phyloP scores from a whole-genome alignment of 2,329 filamentous ascomycete genomes.

The Aspergillus piperis region DNA sequence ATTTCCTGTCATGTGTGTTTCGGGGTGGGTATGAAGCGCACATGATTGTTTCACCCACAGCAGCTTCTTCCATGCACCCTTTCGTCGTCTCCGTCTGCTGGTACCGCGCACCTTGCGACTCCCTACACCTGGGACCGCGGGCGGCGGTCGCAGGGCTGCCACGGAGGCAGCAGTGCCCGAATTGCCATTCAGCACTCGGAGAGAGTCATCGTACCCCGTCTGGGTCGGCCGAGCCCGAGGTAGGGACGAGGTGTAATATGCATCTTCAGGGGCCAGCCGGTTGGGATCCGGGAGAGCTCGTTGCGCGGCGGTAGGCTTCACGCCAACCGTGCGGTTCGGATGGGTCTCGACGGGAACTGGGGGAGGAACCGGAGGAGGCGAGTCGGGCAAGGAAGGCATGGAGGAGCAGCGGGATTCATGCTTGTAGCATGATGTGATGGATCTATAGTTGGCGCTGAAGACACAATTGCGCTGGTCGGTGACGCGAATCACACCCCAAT shows the following conservation, averaged over 20 bases:
- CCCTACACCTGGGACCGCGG: conserved; percentile 41
- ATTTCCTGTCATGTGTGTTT: background rate
- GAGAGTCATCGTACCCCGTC: conserved; percentile 39
- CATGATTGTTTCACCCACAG: conserved; percentile 97
- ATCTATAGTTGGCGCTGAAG: background rate
- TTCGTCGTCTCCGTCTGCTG: conserved; percentile 67
- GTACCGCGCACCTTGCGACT: conserved; percentile 52
- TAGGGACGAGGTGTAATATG: conserved; percentile 66
- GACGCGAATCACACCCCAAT: background rate
- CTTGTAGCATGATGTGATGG: conserved; percentile 27
- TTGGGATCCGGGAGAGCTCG: conserved; percentile 59
- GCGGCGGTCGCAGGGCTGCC: conserved; percentile 45
- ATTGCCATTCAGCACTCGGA: conserved; percentile 40
- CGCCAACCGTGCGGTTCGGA: conserved; percentile 42
- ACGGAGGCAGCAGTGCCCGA: conserved; percentile 44
- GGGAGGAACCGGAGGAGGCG: conserved; percentile 43
- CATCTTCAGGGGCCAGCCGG: conserved; percentile 81
- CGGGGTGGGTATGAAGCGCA: conserved; percentile 46
- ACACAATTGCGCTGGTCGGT: background rate
- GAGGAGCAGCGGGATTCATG: conserved; percentile 31
- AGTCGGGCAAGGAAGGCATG: conserved; percentile 37
- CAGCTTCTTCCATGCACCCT: conserved; percentile 87
- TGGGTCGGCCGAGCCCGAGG: conserved; percentile 53
- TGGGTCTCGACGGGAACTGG: conserved; percentile 51
- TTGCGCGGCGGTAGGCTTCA: conserved; percentile 38